Conservation (phyloP, 805 yeast species). For the Lipomyces chichibuensis region DNA sequence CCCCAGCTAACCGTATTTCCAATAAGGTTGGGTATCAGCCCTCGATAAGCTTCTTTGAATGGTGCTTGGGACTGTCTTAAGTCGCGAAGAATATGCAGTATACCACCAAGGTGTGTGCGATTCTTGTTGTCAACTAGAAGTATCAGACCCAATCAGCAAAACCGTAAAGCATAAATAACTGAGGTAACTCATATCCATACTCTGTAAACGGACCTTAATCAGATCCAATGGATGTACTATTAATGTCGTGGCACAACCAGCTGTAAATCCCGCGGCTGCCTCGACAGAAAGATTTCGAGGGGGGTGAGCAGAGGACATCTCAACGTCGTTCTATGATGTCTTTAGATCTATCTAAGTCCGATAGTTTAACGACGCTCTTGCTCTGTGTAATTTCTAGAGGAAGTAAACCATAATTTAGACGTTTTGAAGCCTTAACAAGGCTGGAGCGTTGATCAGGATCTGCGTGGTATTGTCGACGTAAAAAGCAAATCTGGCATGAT, state of each 20-base stretch:
- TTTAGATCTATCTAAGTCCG: neutral
- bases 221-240: slow-evolving; percentile 89
- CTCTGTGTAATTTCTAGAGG: neutral
- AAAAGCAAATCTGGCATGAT: neutral
- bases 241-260: slow-evolving; percentile 80
- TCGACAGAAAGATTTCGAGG: slow-evolving; percentile 46
- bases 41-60: slow-evolving; percentile 60
- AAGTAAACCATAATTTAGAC: neutral
- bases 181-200: slow-evolving; percentile 5
- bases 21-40: slow-evolving; percentile 73
- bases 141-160: neutral
- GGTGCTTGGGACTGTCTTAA: slow-evolving; percentile 20
- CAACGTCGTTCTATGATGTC: neutral
- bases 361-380: neutral
- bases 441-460: neutral
- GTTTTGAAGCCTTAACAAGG: neutral
- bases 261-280: slow-evolving; percentile 69
- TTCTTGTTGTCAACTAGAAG: slow-evolving; percentile 19
- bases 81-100: slow-evolving; percentile 14
- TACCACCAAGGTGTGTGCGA: slow-evolving; percentile 18
- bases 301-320: neutral
- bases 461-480: neutral
- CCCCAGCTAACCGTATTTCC: slow-evolving; percentile 93
- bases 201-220: slow-evolving; percentile 78
- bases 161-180: slow-evolving; percentile 12